Conservation (phyloP, 1,284 basidiomycete species). For the Cutaneotrichosporon mucoides region DNA sequence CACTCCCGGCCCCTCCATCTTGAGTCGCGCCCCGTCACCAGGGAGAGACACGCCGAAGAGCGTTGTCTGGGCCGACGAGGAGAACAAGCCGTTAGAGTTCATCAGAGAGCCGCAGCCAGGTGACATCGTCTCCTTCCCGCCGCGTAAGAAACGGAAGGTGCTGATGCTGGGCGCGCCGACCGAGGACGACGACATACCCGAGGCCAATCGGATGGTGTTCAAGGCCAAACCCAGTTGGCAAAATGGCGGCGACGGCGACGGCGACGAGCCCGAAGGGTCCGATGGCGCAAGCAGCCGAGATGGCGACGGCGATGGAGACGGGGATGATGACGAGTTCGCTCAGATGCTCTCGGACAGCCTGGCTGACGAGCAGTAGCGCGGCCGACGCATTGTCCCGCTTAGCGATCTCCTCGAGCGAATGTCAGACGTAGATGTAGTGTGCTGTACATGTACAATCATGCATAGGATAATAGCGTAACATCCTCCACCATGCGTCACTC, state of each 20-base stretch:
- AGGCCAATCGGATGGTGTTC: slow-evolving; percentile 29
- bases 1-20: slow-evolving; percentile 14
- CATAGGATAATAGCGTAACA: neutral
- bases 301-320: neutral
- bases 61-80: slow-evolving; percentile 44
- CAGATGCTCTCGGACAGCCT: slow-evolving; percentile 20
- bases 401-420: neutral
- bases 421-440: neutral
- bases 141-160: slow-evolving; percentile 20
- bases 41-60: slow-evolving; percentile 18
- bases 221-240: slow-evolving; percentile 1
- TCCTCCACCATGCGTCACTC: no score
- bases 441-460: neutral
- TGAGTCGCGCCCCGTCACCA: slow-evolving; percentile 9
- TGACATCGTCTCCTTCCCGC: slow-evolving; percentile 20
- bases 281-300: slow-evolving; percentile 1
- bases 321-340: slow-evolving; percentile 42
- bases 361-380: slow-evolving; percentile 9
- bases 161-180: slow-evolving; percentile 31
- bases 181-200: slow-evolving; percentile 20
- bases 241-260: neutral
- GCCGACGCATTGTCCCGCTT: neutral
- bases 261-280: slow-evolving; percentile 6
- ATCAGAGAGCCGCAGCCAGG: slow-evolving; percentile 18
- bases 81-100: slow-evolving; percentile 33